phyloP scores from a whole-genome alignment of 345 rosid genomes.

The Salix arbutifolia region DNA sequence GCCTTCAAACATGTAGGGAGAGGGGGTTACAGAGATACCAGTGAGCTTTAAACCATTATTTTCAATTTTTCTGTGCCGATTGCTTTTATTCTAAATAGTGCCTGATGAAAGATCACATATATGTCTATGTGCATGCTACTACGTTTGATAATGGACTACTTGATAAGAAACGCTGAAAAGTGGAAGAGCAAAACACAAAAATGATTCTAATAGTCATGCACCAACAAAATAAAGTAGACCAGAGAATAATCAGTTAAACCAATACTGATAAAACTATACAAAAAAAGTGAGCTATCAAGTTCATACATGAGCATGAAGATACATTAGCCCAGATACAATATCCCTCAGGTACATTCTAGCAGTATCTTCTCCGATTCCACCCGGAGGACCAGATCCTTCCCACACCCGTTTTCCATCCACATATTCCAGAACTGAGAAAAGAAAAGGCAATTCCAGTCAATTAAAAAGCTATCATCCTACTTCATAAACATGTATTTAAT shows the following conservation, averaged over 20 bases:
- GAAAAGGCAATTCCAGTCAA: slow-evolving; percentile 7
- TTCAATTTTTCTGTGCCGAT: neutral
- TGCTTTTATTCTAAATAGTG: neutral
- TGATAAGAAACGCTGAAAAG: neutral
- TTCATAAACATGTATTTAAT: neutral
- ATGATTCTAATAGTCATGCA: neutral
- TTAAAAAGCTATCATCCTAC: slow-evolving; percentile 1
- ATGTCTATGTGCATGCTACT: neutral
- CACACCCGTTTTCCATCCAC: slow-evolving; percentile 81
- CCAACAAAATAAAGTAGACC: neutral
- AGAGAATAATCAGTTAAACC: neutral
- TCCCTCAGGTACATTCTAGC: slow-evolving; percentile 86
- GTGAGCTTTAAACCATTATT: neutral
- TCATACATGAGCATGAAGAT: slow-evolving; percentile 93
- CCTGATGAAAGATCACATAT: neutral
- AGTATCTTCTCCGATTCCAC: slow-evolving; percentile 64
- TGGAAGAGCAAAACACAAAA: neutral
- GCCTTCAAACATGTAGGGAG: neutral
- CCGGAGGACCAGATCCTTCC: slow-evolving; percentile 58
- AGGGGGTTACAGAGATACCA: neutral
- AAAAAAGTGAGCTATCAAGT: neutral
- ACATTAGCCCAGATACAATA: slow-evolving; percentile 81
- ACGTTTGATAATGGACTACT: neutral
- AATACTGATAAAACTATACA: neutral
- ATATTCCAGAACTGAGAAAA: slow-evolving; percentile 78